phyloP scores from a whole-genome alignment of 1,284 basidiomycete species.

The Erythrobasidium hasegawianum region DNA sequence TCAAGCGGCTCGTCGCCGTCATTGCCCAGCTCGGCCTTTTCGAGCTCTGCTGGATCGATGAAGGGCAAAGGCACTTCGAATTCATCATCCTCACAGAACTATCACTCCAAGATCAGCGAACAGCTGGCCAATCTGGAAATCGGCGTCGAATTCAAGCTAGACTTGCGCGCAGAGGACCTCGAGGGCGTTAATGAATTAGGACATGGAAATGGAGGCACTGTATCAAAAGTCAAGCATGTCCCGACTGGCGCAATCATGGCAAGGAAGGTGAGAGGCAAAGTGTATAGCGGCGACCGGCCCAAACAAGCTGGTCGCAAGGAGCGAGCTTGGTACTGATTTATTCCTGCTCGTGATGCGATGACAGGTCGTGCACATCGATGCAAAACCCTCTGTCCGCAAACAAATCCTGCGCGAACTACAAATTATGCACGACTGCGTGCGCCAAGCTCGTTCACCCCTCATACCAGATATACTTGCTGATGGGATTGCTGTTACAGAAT shows the following conservation, averaged over 20 bases:
- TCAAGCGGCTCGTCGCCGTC: constrained; percentile 23
- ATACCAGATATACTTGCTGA: no score
- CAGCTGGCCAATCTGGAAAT: constrained; percentile 50
- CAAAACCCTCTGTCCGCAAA: constrained; percentile 95
- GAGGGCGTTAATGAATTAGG: constrained; percentile 81
- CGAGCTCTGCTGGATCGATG: constrained; percentile 30
- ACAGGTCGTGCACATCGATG: constrained; percentile 95
- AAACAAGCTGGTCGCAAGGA: no score
- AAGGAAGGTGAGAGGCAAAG: constrained; percentile 87
- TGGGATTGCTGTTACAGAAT: no score
- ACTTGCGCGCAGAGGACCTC: constrained; percentile 51
- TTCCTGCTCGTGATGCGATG: no score
- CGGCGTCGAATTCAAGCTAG: constrained; percentile 51
- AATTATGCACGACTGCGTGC: constrained; percentile 93
- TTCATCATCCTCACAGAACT: constrained; percentile 12
- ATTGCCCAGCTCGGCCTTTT: constrained; percentile 29
- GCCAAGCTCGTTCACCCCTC: not conserved
- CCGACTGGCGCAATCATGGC: constrained; percentile 88
- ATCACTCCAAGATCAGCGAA: constrained; percentile 43
- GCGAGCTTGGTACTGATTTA: no score
- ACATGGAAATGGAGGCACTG: constrained; percentile 95
- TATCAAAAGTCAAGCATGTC: constrained; percentile 87
- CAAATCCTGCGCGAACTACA: constrained; percentile 96
- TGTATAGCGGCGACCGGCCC: no score
- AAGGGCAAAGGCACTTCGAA: constrained; percentile 3